Evolutionary conservation across 176 grass and related monocot genomes (phyloP).

Genomic region (bread wheat (Triticum aestivum)): IWGSC_CS_RefSeq_v2.1 NC_057806.1:636378465-636378964

Average conservation of each 20-base stretch:
- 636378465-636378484: too few species aligned
- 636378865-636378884: slow-evolving; percentile 99
- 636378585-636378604: background rate
- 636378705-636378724: too few species aligned
- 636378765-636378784: slow-evolving; percentile 82
- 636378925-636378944: slow-evolving; percentile 89
- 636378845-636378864: slow-evolving; percentile 54
- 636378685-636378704: too few species aligned
- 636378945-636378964: slow-evolving; percentile 45
- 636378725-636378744: background rate
- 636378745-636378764: slow-evolving; percentile 48
- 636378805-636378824: slow-evolving; percentile 36
- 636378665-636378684: background rate
- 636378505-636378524: too few species aligned
- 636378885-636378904: slow-evolving; percentile 97
- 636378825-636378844: slow-evolving; percentile 6
- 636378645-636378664: slow-evolving; percentile 5
- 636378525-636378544: background rate
- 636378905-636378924: slow-evolving; percentile 96
- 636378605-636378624: background rate
- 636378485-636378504: too few species aligned
- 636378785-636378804: slow-evolving; percentile 55
- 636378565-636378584: background rate
- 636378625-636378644: background rate
- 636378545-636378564: background rate